Evolutionary conservation across 345 rosid species (phyloP).

Genomic region (Conringia planisiliqua): DNA sequence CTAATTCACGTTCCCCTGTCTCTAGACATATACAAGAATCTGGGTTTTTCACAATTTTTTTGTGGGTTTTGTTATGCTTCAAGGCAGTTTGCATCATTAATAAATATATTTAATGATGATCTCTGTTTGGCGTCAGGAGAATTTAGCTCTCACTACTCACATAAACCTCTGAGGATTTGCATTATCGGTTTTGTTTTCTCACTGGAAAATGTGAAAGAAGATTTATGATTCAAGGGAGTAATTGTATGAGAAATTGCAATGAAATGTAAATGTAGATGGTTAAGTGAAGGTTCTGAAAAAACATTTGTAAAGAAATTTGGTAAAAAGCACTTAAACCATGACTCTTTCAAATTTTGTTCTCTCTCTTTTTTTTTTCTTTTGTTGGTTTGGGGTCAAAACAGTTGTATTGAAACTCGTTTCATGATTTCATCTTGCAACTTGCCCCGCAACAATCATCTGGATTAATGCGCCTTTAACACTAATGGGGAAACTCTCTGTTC

Average conservation of each 20-base stretch:
- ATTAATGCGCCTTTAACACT: slow-evolving; percentile 2
- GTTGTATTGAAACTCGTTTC: slow-evolving; percentile 11
- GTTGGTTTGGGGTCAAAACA: neutral
- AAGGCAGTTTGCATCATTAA: neutral
- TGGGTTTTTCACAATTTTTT: neutral
- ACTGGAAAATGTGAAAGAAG: neutral
- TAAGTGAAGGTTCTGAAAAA: neutral
- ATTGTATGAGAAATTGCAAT: neutral
- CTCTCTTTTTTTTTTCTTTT: no score
- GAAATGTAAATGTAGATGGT: neutral
- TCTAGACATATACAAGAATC: neutral
- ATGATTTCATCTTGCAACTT: neutral
- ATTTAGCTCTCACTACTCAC: neutral
- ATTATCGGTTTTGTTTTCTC: neutral
- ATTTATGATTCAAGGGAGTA: neutral
- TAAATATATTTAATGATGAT: neutral
- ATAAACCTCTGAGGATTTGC: neutral
- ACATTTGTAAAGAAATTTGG: neutral
- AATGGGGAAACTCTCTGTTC: slow-evolving; percentile 16
- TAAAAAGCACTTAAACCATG: no score
- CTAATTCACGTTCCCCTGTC: neutral
- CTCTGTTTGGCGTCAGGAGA: neutral
- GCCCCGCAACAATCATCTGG: neutral
- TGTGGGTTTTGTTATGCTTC: slow-evolving; percentile 38
- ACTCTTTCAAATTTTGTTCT: no score